phyloP scores from a whole-genome alignment of 495 filamentous ascomycete species.

The Penicillium soppii region DNA sequence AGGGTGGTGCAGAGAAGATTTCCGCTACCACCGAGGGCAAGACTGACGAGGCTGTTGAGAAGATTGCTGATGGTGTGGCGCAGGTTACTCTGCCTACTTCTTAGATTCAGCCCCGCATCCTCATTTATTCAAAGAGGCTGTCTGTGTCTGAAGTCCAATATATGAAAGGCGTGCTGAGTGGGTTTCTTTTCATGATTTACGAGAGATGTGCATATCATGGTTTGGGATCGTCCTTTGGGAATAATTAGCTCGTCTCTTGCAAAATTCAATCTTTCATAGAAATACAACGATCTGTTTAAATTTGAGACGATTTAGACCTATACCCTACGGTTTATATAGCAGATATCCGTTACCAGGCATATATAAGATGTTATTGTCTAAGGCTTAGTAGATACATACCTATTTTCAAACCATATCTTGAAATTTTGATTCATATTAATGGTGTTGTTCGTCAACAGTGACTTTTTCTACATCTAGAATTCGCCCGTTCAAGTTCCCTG shows the following conservation, averaged over 20 bases:
- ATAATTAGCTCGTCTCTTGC: background rate
- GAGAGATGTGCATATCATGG: constrained; percentile 5
- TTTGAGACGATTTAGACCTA: too few relatives aligned
- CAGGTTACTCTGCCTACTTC: constrained; percentile 43
- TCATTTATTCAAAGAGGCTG: background rate
- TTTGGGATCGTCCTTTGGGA: constrained; percentile 1
- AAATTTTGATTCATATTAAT: too few relatives aligned
- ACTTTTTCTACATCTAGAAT: too few relatives aligned
- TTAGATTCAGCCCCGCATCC: constrained; percentile 5
- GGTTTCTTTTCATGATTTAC: background rate
- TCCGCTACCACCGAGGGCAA: constrained; percentile 22
- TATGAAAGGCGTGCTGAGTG: constrained; percentile 4
- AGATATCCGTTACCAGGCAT: too few relatives aligned
- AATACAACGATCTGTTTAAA: background rate
- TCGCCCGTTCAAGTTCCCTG: too few relatives aligned
- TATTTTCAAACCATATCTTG: too few relatives aligned
- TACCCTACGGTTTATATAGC: too few relatives aligned
- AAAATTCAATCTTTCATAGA: background rate
- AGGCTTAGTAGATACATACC: too few relatives aligned
- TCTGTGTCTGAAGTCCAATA: background rate
- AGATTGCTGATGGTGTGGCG: constrained; percentile 40
- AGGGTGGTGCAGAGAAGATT: constrained; percentile 32
- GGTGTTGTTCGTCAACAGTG: too few relatives aligned
- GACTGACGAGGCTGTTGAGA: constrained; percentile 35
- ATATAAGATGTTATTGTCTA: too few relatives aligned